Base-by-base conservation (phyloP, 352 stramenopile genomes). In the Phytophthora capsici region DNA sequence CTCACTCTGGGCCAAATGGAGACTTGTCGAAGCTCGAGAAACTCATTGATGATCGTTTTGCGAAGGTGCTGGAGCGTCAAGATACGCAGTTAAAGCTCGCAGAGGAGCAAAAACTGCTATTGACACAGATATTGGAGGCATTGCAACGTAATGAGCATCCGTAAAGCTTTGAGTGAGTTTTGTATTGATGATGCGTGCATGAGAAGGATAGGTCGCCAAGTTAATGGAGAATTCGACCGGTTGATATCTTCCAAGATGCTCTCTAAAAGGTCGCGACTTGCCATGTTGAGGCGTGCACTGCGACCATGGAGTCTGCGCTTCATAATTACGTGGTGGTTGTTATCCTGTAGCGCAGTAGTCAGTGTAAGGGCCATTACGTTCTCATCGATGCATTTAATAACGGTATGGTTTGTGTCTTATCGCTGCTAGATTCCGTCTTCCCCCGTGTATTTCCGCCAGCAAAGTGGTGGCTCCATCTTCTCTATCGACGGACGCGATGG, bases 391-490 rank as follows among this genome's bases (percentile, higher is more conserved):
- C 9, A 14, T 7, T 17, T 30, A 3, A 3, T 34, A 34, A 34
- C 40, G 20, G 10, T 4, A n/a, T 41, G 14, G 36, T n/a, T 19
- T 51, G 46, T 44, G 4, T 30, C 44, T 54, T 16, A 25, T 10
- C 22, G 37, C 16, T 23, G 19, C 37, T 34, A 71, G 63, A 46
- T 37, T 38, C 17, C 54, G 14, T 77, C 77, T 19, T 84, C 81
- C 25, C 89, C 76, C 1, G 82, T 93, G 45, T 93, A 86, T 66
- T 93, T 82, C 49, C 82, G 73, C 26, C 71, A 85, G 44, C 68
- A 77, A 19, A 74, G 49, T 16, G 72, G 66, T 28, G 84, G 79
- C 22, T 78, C 74, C 25, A 90, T 93, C 64, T 82, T 87, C 37
- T 28, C 79, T 32, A 73, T 86, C 57, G 71, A 80, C 64, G 81